Conservation (phyloP, 192 early-diverging fungal genomes). For the Chytriomyces hyalinus region DNA sequence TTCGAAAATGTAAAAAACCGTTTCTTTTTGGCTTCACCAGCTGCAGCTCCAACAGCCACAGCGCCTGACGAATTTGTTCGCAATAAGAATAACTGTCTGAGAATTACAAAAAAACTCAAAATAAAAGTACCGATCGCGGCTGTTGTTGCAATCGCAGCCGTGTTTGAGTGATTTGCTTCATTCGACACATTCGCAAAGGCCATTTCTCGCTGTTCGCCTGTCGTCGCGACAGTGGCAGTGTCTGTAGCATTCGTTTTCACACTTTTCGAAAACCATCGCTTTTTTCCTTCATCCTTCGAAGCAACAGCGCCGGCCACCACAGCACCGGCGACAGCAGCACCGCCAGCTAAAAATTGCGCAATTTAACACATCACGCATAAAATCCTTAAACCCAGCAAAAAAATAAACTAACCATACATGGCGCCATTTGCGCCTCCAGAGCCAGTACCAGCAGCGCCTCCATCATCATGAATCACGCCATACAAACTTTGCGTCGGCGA, state of each 20-base stretch:
- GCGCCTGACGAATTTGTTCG: background rate
- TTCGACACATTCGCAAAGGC: too few relatives aligned
- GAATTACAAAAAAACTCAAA: background rate
- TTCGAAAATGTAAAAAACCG: too few relatives aligned
- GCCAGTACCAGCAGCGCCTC: too few relatives aligned
- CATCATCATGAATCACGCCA: background rate
- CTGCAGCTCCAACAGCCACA: conserved; percentile 4
- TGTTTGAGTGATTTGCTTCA: too few relatives aligned
- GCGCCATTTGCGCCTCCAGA: background rate
- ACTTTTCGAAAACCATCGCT: background rate
- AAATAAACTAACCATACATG: conserved; percentile 1
- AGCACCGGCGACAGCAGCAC: background rate
- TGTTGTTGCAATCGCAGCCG: background rate
- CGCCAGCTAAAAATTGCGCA: background rate
- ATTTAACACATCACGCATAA: background rate
- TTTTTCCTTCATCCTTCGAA: background rate
- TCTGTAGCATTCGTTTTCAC: too few relatives aligned
- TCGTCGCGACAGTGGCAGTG: too few relatives aligned
- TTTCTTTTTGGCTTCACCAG: conserved; percentile 6
- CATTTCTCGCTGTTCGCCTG: too few relatives aligned
- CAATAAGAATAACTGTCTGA: background rate
- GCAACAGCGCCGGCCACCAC: background rate
- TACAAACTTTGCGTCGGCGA: background rate
- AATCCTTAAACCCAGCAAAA: background rate
- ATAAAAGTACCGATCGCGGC: background rate